These are phyloP conservation scores for Fonsecaea nubica DNA, from an alignment of 2,329 filamentous ascomycete genomes.

Conservation along the genomic window DNA sequence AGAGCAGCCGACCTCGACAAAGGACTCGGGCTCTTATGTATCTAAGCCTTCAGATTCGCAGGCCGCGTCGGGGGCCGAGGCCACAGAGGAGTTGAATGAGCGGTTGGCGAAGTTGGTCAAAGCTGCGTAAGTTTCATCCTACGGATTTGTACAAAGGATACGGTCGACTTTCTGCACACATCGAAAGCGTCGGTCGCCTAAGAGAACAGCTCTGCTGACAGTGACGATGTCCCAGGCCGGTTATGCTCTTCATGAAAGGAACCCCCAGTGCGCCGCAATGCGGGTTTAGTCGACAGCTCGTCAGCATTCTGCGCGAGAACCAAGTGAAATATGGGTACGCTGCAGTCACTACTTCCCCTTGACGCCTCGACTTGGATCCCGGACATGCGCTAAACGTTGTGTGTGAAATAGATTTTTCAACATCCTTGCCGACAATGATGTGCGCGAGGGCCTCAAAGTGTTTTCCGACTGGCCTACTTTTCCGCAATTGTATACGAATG, in stretches of 20 bases:
- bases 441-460: constrained; percentile 93
- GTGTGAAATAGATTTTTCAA: constrained; percentile 78
- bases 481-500: constrained; percentile 90
- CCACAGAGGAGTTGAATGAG: constrained; percentile 84
- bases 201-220: constrained; percentile 11
- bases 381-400: neutral
- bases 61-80: constrained; percentile 60
- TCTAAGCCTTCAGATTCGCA: constrained; percentile 51
- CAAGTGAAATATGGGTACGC: constrained; percentile 78
- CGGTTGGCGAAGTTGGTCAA: constrained; percentile 85
- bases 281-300: constrained; percentile 90
- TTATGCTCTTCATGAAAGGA: constrained; percentile 99
- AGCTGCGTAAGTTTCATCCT: constrained; percentile 69
- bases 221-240: constrained; percentile 46
- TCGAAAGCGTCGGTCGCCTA: neutral
- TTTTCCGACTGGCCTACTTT: constrained; percentile 99
- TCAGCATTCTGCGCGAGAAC: constrained; percentile 83
- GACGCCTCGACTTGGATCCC: neutral
- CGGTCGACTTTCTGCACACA: neutral
- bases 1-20: constrained; percentile 40
- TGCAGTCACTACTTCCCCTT: neutral
- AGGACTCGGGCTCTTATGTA: constrained; percentile 54
- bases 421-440: constrained; percentile 95
- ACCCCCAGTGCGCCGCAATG: constrained; percentile 86
- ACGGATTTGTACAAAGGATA: neutral